phyloP scores from a whole-genome alignment of 768 basidiomycete species.

The Tylopilus rubrobrunneus region DNA sequence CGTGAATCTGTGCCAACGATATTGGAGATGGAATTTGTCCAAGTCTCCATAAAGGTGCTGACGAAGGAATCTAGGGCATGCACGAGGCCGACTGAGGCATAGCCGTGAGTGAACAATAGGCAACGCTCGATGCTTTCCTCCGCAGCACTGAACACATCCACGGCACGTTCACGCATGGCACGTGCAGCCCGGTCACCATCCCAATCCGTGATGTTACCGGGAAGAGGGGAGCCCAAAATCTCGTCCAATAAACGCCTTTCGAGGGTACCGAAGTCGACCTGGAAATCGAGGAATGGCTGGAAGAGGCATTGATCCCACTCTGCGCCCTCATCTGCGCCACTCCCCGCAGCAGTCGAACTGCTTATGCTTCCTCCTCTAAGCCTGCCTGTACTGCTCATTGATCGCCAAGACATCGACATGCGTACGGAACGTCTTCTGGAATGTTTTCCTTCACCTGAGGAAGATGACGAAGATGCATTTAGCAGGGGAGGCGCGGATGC shows the following conservation, averaged over 20 bases:
- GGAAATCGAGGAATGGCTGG: slow-evolving; percentile 91
- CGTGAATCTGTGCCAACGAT: slow-evolving; percentile 31
- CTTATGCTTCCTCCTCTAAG: slow-evolving; percentile 12
- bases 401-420: slow-evolving; percentile 63
- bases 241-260: slow-evolving; percentile 71
- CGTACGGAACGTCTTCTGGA: slow-evolving; percentile 54
- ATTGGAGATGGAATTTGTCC: slow-evolving; percentile 50
- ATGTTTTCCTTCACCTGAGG: slow-evolving; percentile 28
- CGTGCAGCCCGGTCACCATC: slow-evolving; percentile 49
- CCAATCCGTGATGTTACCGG: slow-evolving; percentile 17
- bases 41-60: slow-evolving; percentile 62
- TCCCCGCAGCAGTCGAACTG: background rate
- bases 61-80: slow-evolving; percentile 71
- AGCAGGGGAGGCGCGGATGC: slow-evolving; percentile 29
- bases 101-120: slow-evolving; percentile 83
- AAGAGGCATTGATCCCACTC: slow-evolving; percentile 93
- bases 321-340: slow-evolving; percentile 19
- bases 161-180: slow-evolving; percentile 66
- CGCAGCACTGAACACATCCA: slow-evolving; percentile 70
- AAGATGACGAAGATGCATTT: slow-evolving; percentile 19
- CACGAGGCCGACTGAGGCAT: slow-evolving; percentile 71
- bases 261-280: slow-evolving; percentile 75
- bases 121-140: slow-evolving; percentile 80
- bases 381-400: slow-evolving; percentile 28
- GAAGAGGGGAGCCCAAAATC: slow-evolving; percentile 46